Conservation (phyloP, 352 stramenopile genomes). For the Blastocystis sp. region DNA sequence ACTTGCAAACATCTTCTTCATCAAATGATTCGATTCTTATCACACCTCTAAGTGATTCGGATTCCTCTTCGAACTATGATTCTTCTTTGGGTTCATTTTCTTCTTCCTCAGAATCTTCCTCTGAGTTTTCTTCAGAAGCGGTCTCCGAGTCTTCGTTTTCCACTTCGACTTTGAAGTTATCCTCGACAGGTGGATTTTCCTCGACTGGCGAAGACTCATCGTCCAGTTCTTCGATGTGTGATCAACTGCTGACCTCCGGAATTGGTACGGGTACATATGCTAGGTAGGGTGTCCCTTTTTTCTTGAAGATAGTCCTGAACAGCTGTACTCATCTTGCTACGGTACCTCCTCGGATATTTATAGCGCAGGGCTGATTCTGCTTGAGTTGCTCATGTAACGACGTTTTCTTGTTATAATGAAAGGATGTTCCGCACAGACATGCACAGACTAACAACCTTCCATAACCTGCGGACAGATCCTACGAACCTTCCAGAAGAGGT, state of each 20-base stretch:
- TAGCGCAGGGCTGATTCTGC: not conserved
- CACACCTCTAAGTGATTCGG: not conserved
- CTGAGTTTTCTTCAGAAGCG: not conserved
- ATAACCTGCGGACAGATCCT: not conserved
- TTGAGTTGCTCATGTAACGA: slow-evolving; percentile 27
- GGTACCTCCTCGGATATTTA: slow-evolving; percentile 7
- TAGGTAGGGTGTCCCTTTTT: not conserved
- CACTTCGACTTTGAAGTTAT: not conserved
- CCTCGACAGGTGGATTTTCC: not conserved
- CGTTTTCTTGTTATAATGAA: not conserved
- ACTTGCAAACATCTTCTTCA: not conserved
- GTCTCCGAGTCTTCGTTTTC: not conserved
- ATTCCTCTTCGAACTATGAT: not conserved
- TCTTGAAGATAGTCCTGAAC: not conserved
- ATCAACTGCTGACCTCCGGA: not conserved
- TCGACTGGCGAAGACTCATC: not conserved
- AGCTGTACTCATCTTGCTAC: not conserved
- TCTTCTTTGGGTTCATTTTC: not conserved
- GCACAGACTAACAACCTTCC: slow-evolving; percentile 3
- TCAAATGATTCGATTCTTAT: not conserved
- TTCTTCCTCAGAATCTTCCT: not conserved
- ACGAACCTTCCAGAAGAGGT: not conserved
- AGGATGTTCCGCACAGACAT: slow-evolving; percentile 53
- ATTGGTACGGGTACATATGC: slow-evolving; percentile 14
- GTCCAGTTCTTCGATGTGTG: not conserved